These are phyloP conservation scores for Pseudopyrenochaeta lycopersici DNA, from an alignment of 2,329 filamentous ascomycete species.

Conservation along the genomic window DNA sequence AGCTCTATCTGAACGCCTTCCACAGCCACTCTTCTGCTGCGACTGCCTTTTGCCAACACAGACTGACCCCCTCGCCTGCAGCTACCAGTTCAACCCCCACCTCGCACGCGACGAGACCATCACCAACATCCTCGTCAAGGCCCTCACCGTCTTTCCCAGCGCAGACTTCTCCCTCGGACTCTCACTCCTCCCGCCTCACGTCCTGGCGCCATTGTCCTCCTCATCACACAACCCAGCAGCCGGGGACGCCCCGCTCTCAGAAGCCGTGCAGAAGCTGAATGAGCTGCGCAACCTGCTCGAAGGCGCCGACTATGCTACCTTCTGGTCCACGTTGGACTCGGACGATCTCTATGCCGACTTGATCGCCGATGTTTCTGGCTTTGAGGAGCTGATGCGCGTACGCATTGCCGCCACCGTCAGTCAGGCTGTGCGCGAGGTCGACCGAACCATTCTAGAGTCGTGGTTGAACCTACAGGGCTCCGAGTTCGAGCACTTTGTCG, in stretches of 20 bases:
- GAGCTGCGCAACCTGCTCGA: constrained; percentile 87
- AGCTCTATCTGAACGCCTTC: constrained; percentile 74
- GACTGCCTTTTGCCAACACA: constrained; percentile 2
- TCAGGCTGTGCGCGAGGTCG: constrained; percentile 82
- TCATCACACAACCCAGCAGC: constrained; percentile 59
- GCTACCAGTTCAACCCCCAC: constrained; percentile 99
- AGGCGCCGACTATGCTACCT: constrained; percentile 86
- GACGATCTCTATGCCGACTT: constrained; percentile 97
- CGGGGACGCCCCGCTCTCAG: constrained; percentile 75
- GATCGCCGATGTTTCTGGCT: constrained; percentile 91
- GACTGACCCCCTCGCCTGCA: constrained; percentile 53
- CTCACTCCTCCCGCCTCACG: constrained; percentile 88
- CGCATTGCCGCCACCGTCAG: constrained; percentile 89
- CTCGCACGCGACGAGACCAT: constrained; percentile 95
- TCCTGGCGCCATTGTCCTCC: constrained; percentile 69
- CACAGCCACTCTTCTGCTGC: constrained; percentile 2
- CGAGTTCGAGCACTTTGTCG: constrained; percentile 61
- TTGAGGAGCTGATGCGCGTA: constrained; percentile 92
- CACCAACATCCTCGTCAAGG: constrained; percentile 98
- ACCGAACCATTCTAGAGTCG: constrained; percentile 56
- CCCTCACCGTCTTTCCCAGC: constrained; percentile 95
- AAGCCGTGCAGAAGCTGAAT: constrained; percentile 89
- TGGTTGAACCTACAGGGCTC: constrained; percentile 59
- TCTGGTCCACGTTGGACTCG: constrained; percentile 92
- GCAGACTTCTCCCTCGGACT: constrained; percentile 94